Conservation (phyloP, 1,284 basidiomycete genomes). For the Boletus semigastroideus region DNA sequence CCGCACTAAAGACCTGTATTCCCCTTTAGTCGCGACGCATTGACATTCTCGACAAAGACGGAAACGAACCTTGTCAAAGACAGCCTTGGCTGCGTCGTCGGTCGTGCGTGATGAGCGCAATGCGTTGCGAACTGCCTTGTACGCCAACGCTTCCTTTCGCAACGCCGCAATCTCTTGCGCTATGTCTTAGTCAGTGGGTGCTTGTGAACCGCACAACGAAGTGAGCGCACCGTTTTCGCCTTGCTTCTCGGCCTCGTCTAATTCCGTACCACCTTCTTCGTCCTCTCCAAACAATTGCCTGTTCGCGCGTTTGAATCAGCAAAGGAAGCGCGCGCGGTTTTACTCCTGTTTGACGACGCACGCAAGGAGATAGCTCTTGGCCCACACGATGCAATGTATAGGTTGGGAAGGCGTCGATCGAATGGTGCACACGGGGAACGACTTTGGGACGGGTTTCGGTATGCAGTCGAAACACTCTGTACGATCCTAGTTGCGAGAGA, state of each 20-base stretch:
- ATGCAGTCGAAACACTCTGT: constrained; percentile 94
- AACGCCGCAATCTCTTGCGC: constrained; percentile 89
- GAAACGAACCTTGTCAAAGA: constrained; percentile 80
- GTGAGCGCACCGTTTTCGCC: constrained; percentile 74
- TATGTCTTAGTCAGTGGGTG: constrained; percentile 35
- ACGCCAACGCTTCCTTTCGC: constrained; percentile 87
- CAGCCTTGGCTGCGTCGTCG: constrained; percentile 63
- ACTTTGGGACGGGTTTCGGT: constrained; percentile 87
- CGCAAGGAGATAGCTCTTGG: constrained; percentile 97
- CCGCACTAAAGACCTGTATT: constrained; percentile 78
- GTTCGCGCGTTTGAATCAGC: background rate
- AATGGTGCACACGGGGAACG: constrained; percentile 98
- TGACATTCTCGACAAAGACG: background rate
- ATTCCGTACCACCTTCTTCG: constrained; percentile 73
- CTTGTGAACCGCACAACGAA: background rate
- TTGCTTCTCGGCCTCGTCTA: constrained; percentile 83
- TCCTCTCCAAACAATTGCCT: constrained; percentile 96
- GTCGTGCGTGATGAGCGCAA: constrained; percentile 47
- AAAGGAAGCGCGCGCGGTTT: no score
- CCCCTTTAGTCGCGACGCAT: background rate
- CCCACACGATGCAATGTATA: constrained; percentile 99
- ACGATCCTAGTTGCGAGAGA: constrained; percentile 51
- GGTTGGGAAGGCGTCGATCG: constrained; percentile 96
- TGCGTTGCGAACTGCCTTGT: constrained; percentile 74
- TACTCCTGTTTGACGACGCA: constrained; percentile 38